Base-by-base conservation (phyloP, 176 grass and related monocot genomes). In the Avena sativa region DNA sequence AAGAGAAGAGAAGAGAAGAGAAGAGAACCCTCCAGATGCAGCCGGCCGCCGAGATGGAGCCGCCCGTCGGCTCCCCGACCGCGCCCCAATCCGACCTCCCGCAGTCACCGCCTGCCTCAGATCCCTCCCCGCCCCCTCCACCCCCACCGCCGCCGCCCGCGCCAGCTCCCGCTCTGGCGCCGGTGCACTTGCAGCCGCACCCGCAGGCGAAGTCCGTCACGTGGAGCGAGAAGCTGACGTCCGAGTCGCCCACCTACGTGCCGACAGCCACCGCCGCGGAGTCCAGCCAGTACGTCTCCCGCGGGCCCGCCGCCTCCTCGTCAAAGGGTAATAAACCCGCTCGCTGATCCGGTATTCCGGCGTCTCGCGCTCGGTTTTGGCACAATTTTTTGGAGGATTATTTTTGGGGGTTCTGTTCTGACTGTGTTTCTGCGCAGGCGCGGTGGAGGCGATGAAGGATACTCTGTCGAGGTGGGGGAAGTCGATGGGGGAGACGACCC, bases 401-500 rank as follows among this genome's bases (percentile, higher is more conserved):
- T 9, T 20, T 52, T 51, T 9, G 47, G 48, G 9, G 44, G 46
- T 43, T 43, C 40, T 43, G 17, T 71, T 90, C 73, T 95, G 78
- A 83, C 87, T 65, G 61, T 67, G 17, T 13, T 75, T 20, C n/a
- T 12, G 1, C 50, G 56, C 90, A 97, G 95, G 87, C 59, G 88
- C 92, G 10, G 87, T 97, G 90, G 92, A 97, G 63, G 89, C 88
- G 71, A 89, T 97, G 90, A 94, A 87, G 86, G 86, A 94, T 57
- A 91, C 85, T 69, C 76, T 97, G 51, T 89, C 90, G 32, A 89
- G 86, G 78, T 96, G 92, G 95, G 92, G 95, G 23, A 97, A 92
- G 88, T 89, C 93, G 20, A 71, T 94, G 79, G 92, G 86, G 82
- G 94, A 94, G 80, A 91, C 95, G 2, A 87, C 92, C 28, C 90